Percentiles rank a stretch among this genome's conserved stretches.
Evolutionary conservation across 1,139 yeast genomes (phyloP).

Genomic region (Kurtzmaniella quercitrusa): DNA sequence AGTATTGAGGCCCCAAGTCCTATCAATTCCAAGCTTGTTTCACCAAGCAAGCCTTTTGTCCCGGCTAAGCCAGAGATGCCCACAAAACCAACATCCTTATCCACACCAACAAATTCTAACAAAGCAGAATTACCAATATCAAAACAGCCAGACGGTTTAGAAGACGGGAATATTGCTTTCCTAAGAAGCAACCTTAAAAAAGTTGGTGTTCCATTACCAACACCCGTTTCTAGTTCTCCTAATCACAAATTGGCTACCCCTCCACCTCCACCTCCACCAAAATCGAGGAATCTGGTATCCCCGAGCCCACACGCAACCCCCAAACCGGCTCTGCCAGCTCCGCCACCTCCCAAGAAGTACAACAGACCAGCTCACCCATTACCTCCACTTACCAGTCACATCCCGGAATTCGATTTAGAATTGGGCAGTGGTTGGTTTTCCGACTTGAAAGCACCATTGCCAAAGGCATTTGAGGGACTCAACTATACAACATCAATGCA

Average conservation of each 20-base stretch:
- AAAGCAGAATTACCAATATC: neutral
- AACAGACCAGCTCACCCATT: slow-evolving; percentile 17
- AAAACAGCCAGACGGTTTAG: neutral
- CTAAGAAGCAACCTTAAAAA: slow-evolving; percentile 2
- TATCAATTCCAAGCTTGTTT: slow-evolving; percentile 9
- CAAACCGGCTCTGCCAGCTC: slow-evolving; percentile 17
- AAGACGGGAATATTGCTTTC: neutral
- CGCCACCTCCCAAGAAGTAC: slow-evolving; percentile 38
- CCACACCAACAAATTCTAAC: neutral
- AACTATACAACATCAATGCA: slow-evolving; percentile 30
- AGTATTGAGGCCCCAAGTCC: slow-evolving; percentile 1
- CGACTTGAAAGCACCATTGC: slow-evolving; percentile 23
- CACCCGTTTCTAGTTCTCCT: neutral
- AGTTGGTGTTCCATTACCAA: slow-evolving; percentile 2
- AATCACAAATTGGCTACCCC: slow-evolving; percentile 8
- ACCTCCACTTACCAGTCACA: slow-evolving; percentile 13
- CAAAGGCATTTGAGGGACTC: slow-evolving; percentile 32
- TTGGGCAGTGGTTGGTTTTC: slow-evolving; percentile 45
- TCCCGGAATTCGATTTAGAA: slow-evolving; percentile 38
- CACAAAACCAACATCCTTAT: slow-evolving; percentile 13
- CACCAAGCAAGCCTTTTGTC: slow-evolving; percentile 14
- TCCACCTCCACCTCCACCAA: slow-evolving; percentile 13
- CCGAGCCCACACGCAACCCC: slow-evolving; percentile 13
- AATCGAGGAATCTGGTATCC: slow-evolving; percentile 7
- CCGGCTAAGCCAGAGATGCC: slow-evolving; percentile 12